Percentiles rank a stretch among this genome's conserved stretches.
Evolutionary conservation across 1,139 yeast species (phyloP).

Genomic region (Diutina neorugosa): DNA sequence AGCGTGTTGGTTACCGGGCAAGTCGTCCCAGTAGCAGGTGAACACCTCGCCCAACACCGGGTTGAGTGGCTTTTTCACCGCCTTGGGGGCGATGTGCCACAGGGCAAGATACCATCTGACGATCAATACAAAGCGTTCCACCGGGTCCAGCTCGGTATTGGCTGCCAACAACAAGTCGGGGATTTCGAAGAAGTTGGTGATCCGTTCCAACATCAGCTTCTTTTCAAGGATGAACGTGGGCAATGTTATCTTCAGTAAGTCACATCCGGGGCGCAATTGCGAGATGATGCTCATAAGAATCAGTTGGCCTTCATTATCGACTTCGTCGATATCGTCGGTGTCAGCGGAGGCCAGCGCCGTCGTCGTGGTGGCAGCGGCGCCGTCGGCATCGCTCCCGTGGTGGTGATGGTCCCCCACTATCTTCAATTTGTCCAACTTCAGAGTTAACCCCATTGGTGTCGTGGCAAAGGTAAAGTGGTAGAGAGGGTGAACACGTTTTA

Average conservation of each 20-base stretch:
- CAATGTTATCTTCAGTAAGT: conserved; percentile 76
- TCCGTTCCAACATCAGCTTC: conserved; percentile 91
- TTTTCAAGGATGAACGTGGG: conserved; percentile 93
- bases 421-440: conserved; percentile 23
- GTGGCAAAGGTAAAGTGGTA: not conserved
- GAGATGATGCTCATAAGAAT: conserved; percentile 78
- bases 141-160: conserved; percentile 41
- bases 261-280: conserved; percentile 88
- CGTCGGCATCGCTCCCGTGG: not conserved
- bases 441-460: conserved; percentile 22
- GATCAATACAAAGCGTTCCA: conserved; percentile 59
- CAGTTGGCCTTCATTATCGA: conserved; percentile 81
- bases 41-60: conserved; percentile 90
- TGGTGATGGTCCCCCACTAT: conserved; percentile 8
- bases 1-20: conserved; percentile 50
- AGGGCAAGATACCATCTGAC: conserved; percentile 86
- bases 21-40: conserved; percentile 83
- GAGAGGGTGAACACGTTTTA: not conserved
- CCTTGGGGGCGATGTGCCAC: conserved; percentile 98
- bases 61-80: conserved; percentile 91
- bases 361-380: conserved; percentile 5
- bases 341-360: conserved; percentile 21
- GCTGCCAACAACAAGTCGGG: conserved; percentile 71
- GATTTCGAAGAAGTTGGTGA: conserved; percentile 78
- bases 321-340: conserved; percentile 63